Conservation (phyloP, 768 basidiomycete genomes). For the Phylloporus rhodoxanthus region DNA sequence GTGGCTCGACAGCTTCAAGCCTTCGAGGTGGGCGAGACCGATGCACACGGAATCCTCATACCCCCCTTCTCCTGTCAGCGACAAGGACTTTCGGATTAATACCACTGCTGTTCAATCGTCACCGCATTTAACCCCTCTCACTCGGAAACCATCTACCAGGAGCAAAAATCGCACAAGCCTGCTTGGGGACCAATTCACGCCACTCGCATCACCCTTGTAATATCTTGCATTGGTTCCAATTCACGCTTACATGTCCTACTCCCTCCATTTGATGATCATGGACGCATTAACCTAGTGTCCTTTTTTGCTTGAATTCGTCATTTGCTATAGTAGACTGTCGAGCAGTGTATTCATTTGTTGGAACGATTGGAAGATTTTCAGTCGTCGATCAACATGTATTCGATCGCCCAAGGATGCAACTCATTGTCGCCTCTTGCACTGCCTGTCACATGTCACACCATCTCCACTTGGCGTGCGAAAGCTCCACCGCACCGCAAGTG, state of each 20-base stretch:
- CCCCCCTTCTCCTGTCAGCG: slow-evolving; percentile 28
- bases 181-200: slow-evolving; percentile 27
- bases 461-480: slow-evolving; percentile 18
- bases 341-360: background rate
- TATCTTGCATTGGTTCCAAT: slow-evolving; percentile 2
- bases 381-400: too few species aligned
- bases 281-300: background rate
- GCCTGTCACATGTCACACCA: too few species aligned
- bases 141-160: slow-evolving; percentile 57
- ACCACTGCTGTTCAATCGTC: slow-evolving; percentile 31
- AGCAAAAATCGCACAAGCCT: slow-evolving; percentile 50
- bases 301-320: background rate
- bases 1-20: slow-evolving; percentile 64
- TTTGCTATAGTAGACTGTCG: slow-evolving; percentile 8
- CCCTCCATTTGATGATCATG: background rate
- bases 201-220: slow-evolving; percentile 15
- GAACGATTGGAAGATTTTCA: slow-evolving; percentile 10
- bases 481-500: background rate
- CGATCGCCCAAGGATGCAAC: too few species aligned
- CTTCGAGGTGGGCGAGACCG: slow-evolving; percentile 50
- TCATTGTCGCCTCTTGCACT: too few species aligned
- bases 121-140: slow-evolving; percentile 47
- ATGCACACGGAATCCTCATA: slow-evolving; percentile 28
- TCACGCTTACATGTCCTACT: slow-evolving; percentile 1
- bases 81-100: slow-evolving; percentile 32